These are phyloP conservation scores for Mycena epipterygia DNA, from an alignment of 768 basidiomycete genomes.

Conservation along the genomic window DNA sequence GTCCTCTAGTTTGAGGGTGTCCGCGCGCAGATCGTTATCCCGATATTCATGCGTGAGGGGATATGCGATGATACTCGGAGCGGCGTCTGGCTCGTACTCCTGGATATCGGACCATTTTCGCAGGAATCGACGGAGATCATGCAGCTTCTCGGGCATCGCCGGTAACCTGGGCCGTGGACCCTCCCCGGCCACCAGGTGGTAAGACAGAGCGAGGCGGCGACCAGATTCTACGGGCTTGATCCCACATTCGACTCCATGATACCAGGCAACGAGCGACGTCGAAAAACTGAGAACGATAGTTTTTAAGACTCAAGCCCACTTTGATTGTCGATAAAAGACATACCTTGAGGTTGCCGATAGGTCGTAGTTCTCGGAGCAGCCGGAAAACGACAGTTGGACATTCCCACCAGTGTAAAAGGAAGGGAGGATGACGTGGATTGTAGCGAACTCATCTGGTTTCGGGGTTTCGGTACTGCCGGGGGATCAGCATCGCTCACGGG, in stretches of 20 bases:
- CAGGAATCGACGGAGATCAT: constrained; percentile 31
- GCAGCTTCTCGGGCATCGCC: constrained; percentile 31
- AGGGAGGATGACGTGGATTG: constrained; percentile 34
- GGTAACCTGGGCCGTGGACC: constrained; percentile 28
- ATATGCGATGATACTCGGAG: constrained; percentile 33
- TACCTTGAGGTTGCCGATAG: constrained; percentile 34
- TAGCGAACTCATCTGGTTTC: constrained; percentile 31
- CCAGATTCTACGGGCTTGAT: constrained; percentile 35
- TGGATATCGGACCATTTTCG: constrained; percentile 35
- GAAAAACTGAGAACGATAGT: constrained; percentile 23
- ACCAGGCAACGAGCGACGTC: constrained; percentile 35
- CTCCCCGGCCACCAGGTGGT: constrained; percentile 24
- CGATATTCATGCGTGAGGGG: constrained; percentile 32
- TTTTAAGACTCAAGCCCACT: neutral
- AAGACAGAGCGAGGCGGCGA: constrained; percentile 35
- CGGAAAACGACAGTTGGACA: constrained; percentile 34
- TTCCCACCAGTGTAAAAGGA: constrained; percentile 32
- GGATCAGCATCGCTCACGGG: neutral
- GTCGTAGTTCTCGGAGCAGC: constrained; percentile 34
- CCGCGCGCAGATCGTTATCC: constrained; percentile 34
- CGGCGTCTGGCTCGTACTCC: constrained; percentile 32
- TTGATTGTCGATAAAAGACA: neutral
- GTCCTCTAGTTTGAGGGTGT: constrained; percentile 34
- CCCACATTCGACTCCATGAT: constrained; percentile 34
- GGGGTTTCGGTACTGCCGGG: constrained; percentile 19